phyloP scores from a whole-genome alignment of 495 filamentous ascomycete genomes.

The Podospora didyma region DNA sequence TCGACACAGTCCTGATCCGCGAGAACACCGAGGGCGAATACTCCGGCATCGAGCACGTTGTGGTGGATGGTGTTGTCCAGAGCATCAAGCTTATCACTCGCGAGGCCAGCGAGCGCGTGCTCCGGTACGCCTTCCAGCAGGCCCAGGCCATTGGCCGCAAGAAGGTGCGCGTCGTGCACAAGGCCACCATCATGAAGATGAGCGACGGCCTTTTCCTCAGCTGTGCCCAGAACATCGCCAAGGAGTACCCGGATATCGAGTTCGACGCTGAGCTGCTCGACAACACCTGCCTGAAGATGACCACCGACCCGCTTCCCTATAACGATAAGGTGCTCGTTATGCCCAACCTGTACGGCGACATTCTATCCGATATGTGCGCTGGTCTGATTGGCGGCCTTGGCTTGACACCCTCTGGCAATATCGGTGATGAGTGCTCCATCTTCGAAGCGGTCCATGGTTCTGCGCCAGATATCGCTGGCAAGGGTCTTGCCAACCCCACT shows the following conservation, averaged over 20 bases:
- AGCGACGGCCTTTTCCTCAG: constrained; percentile 94
- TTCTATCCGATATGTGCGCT: constrained; percentile 98
- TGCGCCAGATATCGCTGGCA: constrained; percentile 95
- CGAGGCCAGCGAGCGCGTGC: constrained; percentile 88
- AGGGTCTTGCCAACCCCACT: constrained; percentile 92
- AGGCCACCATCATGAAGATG: constrained; percentile 99
- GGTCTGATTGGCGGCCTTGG: constrained; percentile 97
- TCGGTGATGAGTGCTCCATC: constrained; percentile 97
- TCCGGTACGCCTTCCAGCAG: constrained; percentile 96
- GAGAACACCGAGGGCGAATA: constrained; percentile 99
- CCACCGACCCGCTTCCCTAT: constrained; percentile 89
- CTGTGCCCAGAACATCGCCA: constrained; percentile 74
- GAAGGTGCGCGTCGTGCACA: constrained; percentile 97
- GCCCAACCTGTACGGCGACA: constrained; percentile 99
- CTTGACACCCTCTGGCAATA: constrained; percentile 95
- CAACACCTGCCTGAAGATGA: constrained; percentile 98
- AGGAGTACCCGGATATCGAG: constrained; percentile 90
- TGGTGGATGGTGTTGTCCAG: constrained; percentile 96
- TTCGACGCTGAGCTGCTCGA: constrained; percentile 97
- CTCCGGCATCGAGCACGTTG: constrained; percentile 97
- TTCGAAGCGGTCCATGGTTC: constrained; percentile 99
- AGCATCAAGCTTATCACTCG: constrained; percentile 98
- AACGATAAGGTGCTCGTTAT: constrained; percentile 99
- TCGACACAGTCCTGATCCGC: constrained; percentile 96
- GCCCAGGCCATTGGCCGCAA: constrained; percentile 84